Base-by-base conservation (phyloP, 208 protist genomes). In the Acanthamoeba triangularis region DNA sequence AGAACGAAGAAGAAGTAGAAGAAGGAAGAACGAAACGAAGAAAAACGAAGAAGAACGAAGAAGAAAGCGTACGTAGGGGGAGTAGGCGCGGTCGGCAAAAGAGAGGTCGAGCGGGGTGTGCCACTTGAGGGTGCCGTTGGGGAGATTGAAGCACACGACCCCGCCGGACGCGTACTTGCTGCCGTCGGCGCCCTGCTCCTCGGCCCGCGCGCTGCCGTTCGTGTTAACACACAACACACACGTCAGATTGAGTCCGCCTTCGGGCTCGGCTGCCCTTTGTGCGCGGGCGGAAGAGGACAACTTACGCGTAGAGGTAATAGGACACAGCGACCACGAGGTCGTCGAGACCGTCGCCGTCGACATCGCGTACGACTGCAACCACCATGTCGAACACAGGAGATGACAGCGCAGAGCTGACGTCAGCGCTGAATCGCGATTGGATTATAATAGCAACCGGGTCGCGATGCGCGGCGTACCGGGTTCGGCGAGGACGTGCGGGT, bases 241-340 rank as follows among this genome's bases (percentile, higher is more conserved):
- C 49, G 13, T 20, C 49, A 54, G 49, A 18, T 0, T 54, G 49
- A 20, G 7, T 54, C 13, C 6, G 49, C 49, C 13, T 41, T 41
- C 37, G 37, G 37, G 37, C 37, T 41, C 37, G 3, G 37, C 37
- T 41, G 1, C 3, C 37, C 3, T 41, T 41, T 95, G 72, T 76
- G 18, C n/a, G 25, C 11, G 6, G 16, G 23, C 2, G 20, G 41
- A 37, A 52, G 25, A 54, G 35, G 23, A 78, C 11, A 37, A 72
- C 10, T 72, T 96, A 96, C 65, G 47, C 35, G 93, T 99, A 98
- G 93, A 98, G 99, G 87, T 98, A 99, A 95, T 99, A 99, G 52
- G 98, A 99, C 28, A 99, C 97, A 61, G 99, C 97, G 11, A 99
- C 61, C 8, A 99, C 97, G 82, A 99, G 95, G 54, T 99, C 98